Evolutionary conservation across 2,329 filamentous ascomycete species (phyloP).

Genomic region (Aspergillus quadrilineatus): DNA sequence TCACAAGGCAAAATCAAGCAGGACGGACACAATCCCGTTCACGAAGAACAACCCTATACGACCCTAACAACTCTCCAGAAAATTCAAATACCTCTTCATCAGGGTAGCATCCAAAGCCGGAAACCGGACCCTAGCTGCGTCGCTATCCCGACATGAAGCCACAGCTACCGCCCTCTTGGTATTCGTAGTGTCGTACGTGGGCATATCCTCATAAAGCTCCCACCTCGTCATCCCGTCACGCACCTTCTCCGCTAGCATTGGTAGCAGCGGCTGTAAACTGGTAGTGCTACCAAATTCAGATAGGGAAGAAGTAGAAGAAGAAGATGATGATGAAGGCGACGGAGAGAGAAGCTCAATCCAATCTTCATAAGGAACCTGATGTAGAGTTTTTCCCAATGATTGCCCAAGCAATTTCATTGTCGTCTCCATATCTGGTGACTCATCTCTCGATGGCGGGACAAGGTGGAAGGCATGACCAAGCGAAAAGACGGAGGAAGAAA

Average conservation of each 20-base stretch:
- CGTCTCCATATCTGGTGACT: neutral
- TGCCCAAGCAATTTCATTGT: neutral
- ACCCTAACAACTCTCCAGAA: no score
- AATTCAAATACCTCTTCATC: neutral
- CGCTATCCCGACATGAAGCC: no score
- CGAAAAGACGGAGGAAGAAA: conserved; percentile 8
- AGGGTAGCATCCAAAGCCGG: neutral
- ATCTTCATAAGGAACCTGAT: neutral
- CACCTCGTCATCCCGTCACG: neutral
- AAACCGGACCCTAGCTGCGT: neutral
- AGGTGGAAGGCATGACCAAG: conserved; percentile 22
- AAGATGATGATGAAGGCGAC: no score
- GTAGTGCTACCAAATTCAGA: no score
- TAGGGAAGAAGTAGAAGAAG: neutral
- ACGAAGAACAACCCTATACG: no score
- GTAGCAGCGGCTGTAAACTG: neutral
- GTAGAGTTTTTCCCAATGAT: neutral
- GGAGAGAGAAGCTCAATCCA: neutral
- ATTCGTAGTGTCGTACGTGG: neutral
- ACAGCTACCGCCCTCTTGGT: neutral
- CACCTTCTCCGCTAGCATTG: conserved; percentile 1
- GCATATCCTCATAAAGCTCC: conserved; percentile 1
- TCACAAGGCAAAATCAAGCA: no score
- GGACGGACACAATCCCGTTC: no score
- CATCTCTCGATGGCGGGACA: conserved; percentile 1